phyloP scores from a whole-genome alignment of 768 basidiomycete species.

The Dictyophora rubrovolvata region DNA sequence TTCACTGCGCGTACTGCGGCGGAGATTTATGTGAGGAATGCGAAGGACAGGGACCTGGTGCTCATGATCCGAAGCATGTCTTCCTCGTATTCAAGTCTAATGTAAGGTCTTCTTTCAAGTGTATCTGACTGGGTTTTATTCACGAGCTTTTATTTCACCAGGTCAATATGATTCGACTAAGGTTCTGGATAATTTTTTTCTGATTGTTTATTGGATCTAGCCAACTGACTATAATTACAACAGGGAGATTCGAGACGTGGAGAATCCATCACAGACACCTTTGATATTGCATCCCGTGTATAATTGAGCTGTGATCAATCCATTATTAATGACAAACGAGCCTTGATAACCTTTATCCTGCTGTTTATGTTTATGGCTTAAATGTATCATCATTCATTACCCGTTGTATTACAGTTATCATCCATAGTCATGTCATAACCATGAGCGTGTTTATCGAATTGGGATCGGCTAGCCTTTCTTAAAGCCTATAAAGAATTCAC shows the following conservation, averaged over 20 bases:
- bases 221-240: slow-evolving; percentile 10
- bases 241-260: slow-evolving; percentile 45
- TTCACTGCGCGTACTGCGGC: slow-evolving; percentile 79
- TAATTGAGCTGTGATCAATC: neutral
- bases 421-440: neutral
- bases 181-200: slow-evolving; percentile 27
- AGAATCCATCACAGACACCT: slow-evolving; percentile 43
- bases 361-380: neutral
- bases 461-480: slow-evolving; percentile 42
- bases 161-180: slow-evolving; percentile 68
- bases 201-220: neutral
- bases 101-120: slow-evolving; percentile 30
- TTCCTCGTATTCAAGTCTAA: slow-evolving; percentile 84
- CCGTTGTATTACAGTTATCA: neutral
- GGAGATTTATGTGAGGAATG: slow-evolving; percentile 83
- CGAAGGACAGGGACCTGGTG: slow-evolving; percentile 55
- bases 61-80: slow-evolving; percentile 68
- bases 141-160: slow-evolving; percentile 19
- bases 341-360: neutral
- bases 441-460: neutral
- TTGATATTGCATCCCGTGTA: slow-evolving; percentile 59
- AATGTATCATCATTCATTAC: neutral
- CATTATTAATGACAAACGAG: neutral
- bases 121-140: neutral
- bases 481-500: slow-evolving; percentile 39